Conservation (phyloP, 768 basidiomycete genomes). For the Phanerochaete sordida region DNA sequence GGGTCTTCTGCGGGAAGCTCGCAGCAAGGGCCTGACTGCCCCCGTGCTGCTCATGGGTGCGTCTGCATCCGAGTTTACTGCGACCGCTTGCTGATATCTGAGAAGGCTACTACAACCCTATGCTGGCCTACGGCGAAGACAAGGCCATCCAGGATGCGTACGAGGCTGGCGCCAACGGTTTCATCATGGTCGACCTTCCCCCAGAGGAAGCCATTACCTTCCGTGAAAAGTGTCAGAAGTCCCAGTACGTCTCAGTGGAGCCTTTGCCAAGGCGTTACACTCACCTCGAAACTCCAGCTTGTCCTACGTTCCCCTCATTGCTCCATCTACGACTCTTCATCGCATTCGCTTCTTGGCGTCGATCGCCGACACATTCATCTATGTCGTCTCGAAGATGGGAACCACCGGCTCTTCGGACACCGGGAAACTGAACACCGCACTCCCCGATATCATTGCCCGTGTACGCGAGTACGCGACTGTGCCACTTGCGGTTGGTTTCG, state of each 20-base stretch:
- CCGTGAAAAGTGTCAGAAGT: constrained; percentile 78
- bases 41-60: constrained; percentile 95
- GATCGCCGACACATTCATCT: constrained; percentile 97
- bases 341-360: constrained; percentile 89
- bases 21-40: constrained; percentile 73
- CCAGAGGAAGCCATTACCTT: constrained; percentile 94
- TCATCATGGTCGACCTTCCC: constrained; percentile 96
- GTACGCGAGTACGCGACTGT: constrained; percentile 76
- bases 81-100: background rate
- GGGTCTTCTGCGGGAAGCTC: constrained; percentile 70
- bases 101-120: constrained; percentile 94
- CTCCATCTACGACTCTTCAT: constrained; percentile 84
- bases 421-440: constrained; percentile 64
- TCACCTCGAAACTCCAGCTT: constrained; percentile 45
- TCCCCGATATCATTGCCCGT: constrained; percentile 81
- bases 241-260: constrained; percentile 53
- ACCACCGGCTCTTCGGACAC: constrained; percentile 89
- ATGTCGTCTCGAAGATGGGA: constrained; percentile 99
- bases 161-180: constrained; percentile 93
- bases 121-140: constrained; percentile 94
- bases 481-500: constrained; percentile 95
- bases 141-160: constrained; percentile 87
- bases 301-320: constrained; percentile 93
- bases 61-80: constrained; percentile 10
- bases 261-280: constrained; percentile 3